Evolutionary conservation across 176 grass and related monocot genomes (phyloP).

Genomic region (Eleusine indica): DNA sequence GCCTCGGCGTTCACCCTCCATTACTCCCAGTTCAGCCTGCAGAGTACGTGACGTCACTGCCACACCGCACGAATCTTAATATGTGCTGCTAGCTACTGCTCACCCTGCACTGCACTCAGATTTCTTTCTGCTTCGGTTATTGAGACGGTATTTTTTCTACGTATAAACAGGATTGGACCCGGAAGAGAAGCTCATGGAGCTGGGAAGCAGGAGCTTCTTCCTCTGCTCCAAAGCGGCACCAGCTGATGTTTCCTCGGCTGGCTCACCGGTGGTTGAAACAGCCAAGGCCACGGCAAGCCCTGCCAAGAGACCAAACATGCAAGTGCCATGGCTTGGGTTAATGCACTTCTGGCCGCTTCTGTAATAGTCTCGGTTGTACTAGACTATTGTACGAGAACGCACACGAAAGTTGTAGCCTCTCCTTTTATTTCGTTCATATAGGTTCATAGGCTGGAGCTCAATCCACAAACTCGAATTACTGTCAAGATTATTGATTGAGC

Average conservation of each 20-base stretch:
- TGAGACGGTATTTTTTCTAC: neutral
- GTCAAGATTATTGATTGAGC: neutral
- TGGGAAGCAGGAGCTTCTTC: conserved; percentile 84
- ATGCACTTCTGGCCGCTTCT: conserved; percentile 50
- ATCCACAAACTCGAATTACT: neutral
- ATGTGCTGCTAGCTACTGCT: neutral
- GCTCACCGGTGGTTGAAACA: conserved; percentile 25
- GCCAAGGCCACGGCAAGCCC: neutral
- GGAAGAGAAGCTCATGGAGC: conserved; percentile 57
- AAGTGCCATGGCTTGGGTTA: conserved; percentile 37
- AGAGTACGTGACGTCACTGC: conserved; percentile 50
- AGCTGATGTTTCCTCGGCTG: conserved; percentile 22
- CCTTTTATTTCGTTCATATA: neutral
- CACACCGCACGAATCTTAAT: neutral
- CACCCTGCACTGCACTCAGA: neutral
- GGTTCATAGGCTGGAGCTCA: neutral
- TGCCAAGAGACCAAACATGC: neutral
- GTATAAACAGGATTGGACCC: conserved; percentile 58
- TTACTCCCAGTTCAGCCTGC: conserved; percentile 83
- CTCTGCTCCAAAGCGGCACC: conserved; percentile 55
- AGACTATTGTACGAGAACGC: neutral
- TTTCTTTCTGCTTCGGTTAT: neutral
- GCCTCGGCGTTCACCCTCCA: conserved; percentile 56
- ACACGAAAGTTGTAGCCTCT: neutral
- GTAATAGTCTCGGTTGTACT: neutral